Conservation (phyloP, 805 yeast genomes). For the Candida ortonii region DNA sequence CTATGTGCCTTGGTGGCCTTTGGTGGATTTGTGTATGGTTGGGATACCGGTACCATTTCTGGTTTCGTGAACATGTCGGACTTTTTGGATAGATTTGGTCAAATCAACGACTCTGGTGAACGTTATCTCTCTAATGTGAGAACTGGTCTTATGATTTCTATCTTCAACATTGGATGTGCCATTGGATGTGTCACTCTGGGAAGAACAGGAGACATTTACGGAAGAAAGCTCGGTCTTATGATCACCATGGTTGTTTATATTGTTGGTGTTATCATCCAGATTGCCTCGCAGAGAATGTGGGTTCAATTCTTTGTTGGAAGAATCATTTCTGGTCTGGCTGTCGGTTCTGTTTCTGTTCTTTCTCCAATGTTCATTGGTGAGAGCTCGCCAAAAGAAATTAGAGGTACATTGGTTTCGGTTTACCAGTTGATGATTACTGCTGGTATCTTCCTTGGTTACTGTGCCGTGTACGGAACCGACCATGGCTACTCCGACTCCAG, state of each 20-base stretch:
- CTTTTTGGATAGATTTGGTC: constrained; percentile 53
- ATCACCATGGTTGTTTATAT: constrained; percentile 53
- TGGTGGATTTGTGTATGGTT: constrained; percentile 76
- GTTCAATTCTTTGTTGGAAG: constrained; percentile 65
- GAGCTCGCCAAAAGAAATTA: constrained; percentile 63
- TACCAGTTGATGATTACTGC: constrained; percentile 68
- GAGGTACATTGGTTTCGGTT: constrained; percentile 70
- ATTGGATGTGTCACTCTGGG: constrained; percentile 64
- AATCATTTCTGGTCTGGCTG: constrained; percentile 53
- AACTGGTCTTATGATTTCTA: constrained; percentile 63
- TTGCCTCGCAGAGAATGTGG: constrained; percentile 53
- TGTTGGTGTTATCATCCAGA: constrained; percentile 61
- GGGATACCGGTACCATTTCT: constrained; percentile 77
- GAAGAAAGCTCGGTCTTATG: constrained; percentile 58
- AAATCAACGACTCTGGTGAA: constrained; percentile 38
- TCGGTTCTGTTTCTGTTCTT: constrained; percentile 51
- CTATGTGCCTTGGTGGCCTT: constrained; percentile 61
- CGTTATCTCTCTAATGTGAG: constrained; percentile 48
- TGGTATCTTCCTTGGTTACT: constrained; percentile 70
- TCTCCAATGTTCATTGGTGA: constrained; percentile 64
- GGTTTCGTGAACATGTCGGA: constrained; percentile 68
- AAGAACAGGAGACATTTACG: constrained; percentile 55
- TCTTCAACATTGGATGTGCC: constrained; percentile 71
- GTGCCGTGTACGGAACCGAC: constrained; percentile 64
- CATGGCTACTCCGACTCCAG: constrained; percentile 43